Base-by-base conservation (phyloP, 495 filamentous ascomycete species). In the Friedmanniomyces simplex region DNA sequence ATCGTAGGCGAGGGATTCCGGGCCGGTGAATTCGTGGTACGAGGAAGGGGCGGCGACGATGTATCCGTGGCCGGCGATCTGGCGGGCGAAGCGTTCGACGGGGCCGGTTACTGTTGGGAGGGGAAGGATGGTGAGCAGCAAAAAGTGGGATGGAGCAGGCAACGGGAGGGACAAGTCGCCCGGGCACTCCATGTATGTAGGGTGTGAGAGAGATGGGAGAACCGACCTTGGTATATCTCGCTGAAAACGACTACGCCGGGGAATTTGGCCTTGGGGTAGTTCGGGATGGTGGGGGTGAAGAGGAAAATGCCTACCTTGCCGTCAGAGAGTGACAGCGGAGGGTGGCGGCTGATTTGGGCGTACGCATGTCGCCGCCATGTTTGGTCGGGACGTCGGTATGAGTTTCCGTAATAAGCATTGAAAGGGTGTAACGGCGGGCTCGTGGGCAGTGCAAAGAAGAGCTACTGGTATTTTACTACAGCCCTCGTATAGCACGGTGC, bases 61-160 rank as follows among this genome's bases (percentile, higher is more conserved):
- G 69, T 95, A 97, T 52, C 91, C 91, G 66, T 95, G 89, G 2
- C 89, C 84, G 25, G 89, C 88, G 51, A 97, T 95, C 67, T 95
- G 90, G 55, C 91, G 83, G 25, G 88, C 89, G 65, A 97, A 95
- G 45, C 91, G 84, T 41, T 85, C 79, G 20, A 97, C 91, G 1
- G 91, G 91, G 0, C 91, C 91, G 57, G 91, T 96, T 14, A 96
- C 91, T 95, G 67, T 4, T 3, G 28, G 28, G 4, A 32, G 3
- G 28, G 28, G 28, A 3, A 32, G 28, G 10, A 4, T 3, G 10
- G 28, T 32, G 28, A 32, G 28, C 28, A 32, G n/a, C n/a, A n/a
- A n/a, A n/a, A 32, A 10, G 28, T n/a, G n/a, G 57, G 51, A 20
- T 51, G 18, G 20, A 49, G 21, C 2, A 49, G n/a, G n/a, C n/a